phyloP scores from a whole-genome alignment of 306 rosid species.

The Gastrolobium bilobum region DNA sequence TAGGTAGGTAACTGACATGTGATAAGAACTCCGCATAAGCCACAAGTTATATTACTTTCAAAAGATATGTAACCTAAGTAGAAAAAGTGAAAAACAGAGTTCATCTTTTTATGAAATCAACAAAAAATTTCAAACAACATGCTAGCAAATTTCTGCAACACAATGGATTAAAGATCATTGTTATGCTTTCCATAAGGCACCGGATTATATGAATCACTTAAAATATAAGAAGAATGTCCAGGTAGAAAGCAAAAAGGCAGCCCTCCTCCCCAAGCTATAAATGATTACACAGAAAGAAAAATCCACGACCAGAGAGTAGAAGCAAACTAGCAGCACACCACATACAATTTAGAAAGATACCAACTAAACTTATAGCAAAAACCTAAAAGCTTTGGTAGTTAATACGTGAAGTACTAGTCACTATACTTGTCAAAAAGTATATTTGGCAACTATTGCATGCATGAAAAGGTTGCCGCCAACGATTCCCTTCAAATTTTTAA shows the following conservation, averaged over 20 bases:
- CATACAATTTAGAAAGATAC: constrained; percentile 29
- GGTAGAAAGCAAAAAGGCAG: constrained; percentile 15
- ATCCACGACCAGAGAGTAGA: not conserved
- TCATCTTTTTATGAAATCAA: constrained; percentile 32
- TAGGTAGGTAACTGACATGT: constrained; percentile 1
- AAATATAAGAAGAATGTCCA: constrained; percentile 3
- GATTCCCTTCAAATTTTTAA: constrained; percentile 52
- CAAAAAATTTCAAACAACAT: constrained; percentile 9
- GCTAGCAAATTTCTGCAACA: not conserved
- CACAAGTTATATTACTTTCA: constrained; percentile 26
- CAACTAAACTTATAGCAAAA: constrained; percentile 27
- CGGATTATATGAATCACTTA: constrained; percentile 11
- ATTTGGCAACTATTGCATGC: constrained; percentile 49
- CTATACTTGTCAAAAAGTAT: constrained; percentile 26
- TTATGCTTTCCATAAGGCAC: constrained; percentile 11
- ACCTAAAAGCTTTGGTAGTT: constrained; percentile 22
- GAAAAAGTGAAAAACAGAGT: constrained; percentile 29
- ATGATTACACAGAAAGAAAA: constrained; percentile 38
- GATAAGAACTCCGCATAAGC: constrained; percentile 11
- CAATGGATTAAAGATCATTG: constrained; percentile 4
- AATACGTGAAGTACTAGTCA: constrained; percentile 28
- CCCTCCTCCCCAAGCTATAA: not conserved
- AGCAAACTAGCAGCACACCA: constrained; percentile 36
- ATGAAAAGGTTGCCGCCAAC: constrained; percentile 63
- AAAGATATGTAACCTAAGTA: constrained; percentile 32